Base-by-base conservation (phyloP, 2,329 filamentous ascomycete species). In the Xylaria sp. region DNA sequence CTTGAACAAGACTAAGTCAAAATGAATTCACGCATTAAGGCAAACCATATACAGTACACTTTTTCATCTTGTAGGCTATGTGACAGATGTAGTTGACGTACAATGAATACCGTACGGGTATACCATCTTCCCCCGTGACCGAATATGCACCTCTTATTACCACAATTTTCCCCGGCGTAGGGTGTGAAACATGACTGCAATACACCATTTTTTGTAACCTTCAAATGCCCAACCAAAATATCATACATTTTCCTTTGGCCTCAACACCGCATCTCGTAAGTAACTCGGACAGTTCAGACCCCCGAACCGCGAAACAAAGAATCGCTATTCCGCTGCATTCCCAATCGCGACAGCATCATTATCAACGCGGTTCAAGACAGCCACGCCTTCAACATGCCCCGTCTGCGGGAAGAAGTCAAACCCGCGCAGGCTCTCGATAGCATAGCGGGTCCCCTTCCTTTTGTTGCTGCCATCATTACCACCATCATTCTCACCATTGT, bases 351-450 rank as follows among this genome's bases (percentile, higher is more conserved):
- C 9, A n/a, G 28, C 41, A n/a, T 37, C 28, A 2, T 64, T 12
- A 44, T 88, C 87, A 15, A 88, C 84, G 72, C 88, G 82, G 73
- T 88, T 91, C 74, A 92, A 78, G 41, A 91, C 86, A 4, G 88
- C 89, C 50, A 91, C 89, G 55, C 90, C 89, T 78, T 92, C 90
- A 0, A 92, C 90, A 76, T 92, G 90, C 1, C 87, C 86, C 23
- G 90, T 92, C 81, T 98, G 95, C 13, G 96, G 96, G 82, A 99
- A 99, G 81, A 99, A 98, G 79, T 99, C 96, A 78, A 98, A 98
- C 0, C 95, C 96, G 57, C 92, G 87, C 56, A 99, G 81, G 78
- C 92, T 97, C 85, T 98, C 95, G 78, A 99, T 92, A 80, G 91
- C 89, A 81, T 98, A 99, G 70, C 86, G 82, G 25, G 82, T 81